phyloP scores from a whole-genome alignment of 495 filamentous ascomycete species.

The Haplographium delicatum region DNA sequence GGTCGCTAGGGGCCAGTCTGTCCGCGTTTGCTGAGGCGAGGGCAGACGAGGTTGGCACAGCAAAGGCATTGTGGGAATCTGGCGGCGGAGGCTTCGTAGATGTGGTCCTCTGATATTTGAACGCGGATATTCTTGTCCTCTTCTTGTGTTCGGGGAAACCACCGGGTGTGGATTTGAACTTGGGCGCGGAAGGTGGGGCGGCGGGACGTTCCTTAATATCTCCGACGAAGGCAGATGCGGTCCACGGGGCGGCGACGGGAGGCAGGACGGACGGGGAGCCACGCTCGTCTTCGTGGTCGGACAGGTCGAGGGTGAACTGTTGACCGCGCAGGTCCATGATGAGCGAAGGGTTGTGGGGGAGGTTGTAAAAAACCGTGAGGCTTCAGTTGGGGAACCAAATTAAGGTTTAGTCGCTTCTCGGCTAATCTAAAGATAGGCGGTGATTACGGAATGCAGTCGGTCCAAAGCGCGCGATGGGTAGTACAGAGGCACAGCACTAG shows the following conservation, averaged over 20 bases:
- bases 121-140: conserved; percentile 63
- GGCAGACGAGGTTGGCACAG: conserved; percentile 3
- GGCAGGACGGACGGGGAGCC: conserved; percentile 6
- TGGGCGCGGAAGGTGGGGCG: conserved; percentile 58
- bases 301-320: conserved; percentile 39
- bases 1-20: conserved; percentile 8
- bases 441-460: no score
- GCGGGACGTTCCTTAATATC: conserved; percentile 75
- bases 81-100: conserved; percentile 4
- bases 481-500: no score
- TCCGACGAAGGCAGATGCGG: conserved; percentile 47
- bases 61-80: conserved; percentile 6
- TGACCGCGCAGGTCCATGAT: conserved; percentile 56
- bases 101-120: conserved; percentile 55
- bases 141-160: conserved; percentile 88
- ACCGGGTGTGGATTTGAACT: conserved; percentile 48
- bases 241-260: conserved; percentile 10
- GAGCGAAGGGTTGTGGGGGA: no score
- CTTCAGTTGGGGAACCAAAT: not conserved
- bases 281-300: conserved; percentile 25
- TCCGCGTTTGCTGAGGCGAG: not conserved
- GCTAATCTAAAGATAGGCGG: not conserved
- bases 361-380: not conserved
- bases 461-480: no score
- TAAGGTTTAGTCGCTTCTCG: not conserved